Evolutionary conservation across 2,329 filamentous ascomycete genomes (phyloP).

Genomic region (Xylaria sp.): DNA sequence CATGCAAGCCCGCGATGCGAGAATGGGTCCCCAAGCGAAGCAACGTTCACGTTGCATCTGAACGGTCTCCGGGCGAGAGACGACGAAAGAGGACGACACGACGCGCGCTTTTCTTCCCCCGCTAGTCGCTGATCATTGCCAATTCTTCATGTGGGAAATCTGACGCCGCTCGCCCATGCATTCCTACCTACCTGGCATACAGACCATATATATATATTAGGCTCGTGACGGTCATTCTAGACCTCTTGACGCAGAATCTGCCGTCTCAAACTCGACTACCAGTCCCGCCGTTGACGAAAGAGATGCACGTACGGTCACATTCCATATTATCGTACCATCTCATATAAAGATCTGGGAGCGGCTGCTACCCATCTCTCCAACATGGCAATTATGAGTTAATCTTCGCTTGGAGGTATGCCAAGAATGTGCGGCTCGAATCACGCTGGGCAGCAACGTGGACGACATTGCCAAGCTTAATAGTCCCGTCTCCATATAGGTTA

Average conservation of each 20-base stretch:
- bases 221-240: constrained; percentile 21
- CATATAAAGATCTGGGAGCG: constrained; percentile 18
- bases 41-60: background rate
- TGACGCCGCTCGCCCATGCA: constrained; percentile 11
- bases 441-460: constrained; percentile 14
- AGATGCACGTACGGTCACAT: constrained; percentile 5
- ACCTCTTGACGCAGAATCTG: constrained; percentile 2
- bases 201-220: constrained; percentile 26
- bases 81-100: background rate
- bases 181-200: background rate
- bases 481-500: constrained; percentile 14
- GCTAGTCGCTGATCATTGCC: constrained; percentile 30
- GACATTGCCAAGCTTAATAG: constrained; percentile 20
- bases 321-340: constrained; percentile 22
- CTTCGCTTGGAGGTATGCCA: constrained; percentile 32
- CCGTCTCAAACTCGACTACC: constrained; percentile 1
- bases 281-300: background rate
- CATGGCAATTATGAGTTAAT: constrained; percentile 27
- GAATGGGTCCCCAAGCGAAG: constrained; percentile 33
- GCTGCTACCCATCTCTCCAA: constrained; percentile 19
- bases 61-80: background rate
- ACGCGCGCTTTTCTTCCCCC: background rate
- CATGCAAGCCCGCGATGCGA: background rate
- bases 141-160: constrained; percentile 8
- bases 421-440: constrained; percentile 31